Evolutionary conservation across 2,329 filamentous ascomycete species (phyloP).

Genomic region (Gremmenia infestans): DNA sequence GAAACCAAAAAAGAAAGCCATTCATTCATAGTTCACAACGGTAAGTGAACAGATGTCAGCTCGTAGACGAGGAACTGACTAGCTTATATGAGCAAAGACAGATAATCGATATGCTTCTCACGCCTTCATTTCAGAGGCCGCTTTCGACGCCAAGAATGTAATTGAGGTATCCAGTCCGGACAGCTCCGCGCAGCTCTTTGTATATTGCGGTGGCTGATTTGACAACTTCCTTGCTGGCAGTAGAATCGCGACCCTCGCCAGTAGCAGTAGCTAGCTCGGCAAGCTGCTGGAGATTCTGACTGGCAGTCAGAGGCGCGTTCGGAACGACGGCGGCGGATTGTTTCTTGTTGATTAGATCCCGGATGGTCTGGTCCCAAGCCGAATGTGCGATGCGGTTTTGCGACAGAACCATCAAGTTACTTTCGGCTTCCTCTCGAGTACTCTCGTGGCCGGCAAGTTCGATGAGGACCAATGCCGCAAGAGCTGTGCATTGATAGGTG

Average conservation of each 20-base stretch:
- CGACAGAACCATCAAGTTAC: constrained; percentile 50
- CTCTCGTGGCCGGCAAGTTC: constrained; percentile 52
- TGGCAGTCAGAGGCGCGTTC: constrained; percentile 21
- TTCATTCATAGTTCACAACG: too few relatives aligned
- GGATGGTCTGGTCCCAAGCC: constrained; percentile 54
- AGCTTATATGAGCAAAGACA: too few relatives aligned
- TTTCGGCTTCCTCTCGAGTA: constrained; percentile 52
- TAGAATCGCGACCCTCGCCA: constrained; percentile 16
- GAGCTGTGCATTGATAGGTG: constrained; percentile 60
- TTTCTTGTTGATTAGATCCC: constrained; percentile 41
- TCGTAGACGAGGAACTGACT: too few relatives aligned
- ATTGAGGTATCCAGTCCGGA: constrained; percentile 20
- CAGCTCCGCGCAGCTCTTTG: constrained; percentile 14
- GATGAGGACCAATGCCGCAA: constrained; percentile 56
- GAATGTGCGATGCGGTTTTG: constrained; percentile 46
- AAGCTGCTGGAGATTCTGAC: constrained; percentile 48
- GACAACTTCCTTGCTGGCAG: constrained; percentile 13
- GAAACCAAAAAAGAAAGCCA: too few relatives aligned
- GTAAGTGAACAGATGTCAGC: too few relatives aligned
- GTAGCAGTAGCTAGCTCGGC: constrained; percentile 44
- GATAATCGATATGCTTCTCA: too few relatives aligned
- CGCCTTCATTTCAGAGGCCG: constrained; percentile 9
- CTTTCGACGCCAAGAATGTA: constrained; percentile 9
- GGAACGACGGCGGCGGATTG: constrained; percentile 1
- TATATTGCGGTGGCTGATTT: constrained; percentile 5